Conservation (phyloP, 306 rosid genomes). For the Mimosa pudica region DNA sequence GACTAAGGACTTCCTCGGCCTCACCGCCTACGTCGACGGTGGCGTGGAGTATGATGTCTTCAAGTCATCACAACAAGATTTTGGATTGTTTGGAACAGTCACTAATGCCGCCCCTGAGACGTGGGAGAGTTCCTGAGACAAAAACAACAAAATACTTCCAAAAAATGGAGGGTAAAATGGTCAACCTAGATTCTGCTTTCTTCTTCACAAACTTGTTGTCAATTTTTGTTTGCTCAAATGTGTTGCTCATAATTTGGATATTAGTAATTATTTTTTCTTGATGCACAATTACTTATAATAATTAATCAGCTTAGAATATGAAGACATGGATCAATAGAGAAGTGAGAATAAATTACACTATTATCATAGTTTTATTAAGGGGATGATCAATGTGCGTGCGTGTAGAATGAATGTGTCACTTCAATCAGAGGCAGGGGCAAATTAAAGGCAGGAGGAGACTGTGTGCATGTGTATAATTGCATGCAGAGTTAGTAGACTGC, state of each 20-base stretch:
- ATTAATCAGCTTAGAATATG: neutral
- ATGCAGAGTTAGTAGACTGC: slow-evolving; percentile 28
- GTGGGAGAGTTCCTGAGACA: slow-evolving; percentile 57
- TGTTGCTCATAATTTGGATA: neutral
- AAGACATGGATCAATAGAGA: neutral
- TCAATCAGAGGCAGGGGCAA: slow-evolving; percentile 20
- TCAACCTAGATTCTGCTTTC: neutral
- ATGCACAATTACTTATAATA: slow-evolving; percentile 8
- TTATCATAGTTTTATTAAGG: neutral
- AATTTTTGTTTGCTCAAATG: neutral
- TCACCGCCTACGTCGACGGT: slow-evolving; percentile 43
- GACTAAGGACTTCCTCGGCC: slow-evolving; percentile 91
- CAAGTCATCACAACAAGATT: slow-evolving; percentile 56
- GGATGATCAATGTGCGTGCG: neutral
- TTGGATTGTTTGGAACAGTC: slow-evolving; percentile 61
- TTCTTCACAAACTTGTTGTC: neutral
- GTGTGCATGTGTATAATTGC: slow-evolving; percentile 32
- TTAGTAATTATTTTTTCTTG: neutral
- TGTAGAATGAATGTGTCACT: slow-evolving; percentile 3
- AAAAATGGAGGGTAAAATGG: slow-evolving; percentile 29
- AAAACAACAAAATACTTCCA: neutral
- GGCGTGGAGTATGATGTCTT: slow-evolving; percentile 48
- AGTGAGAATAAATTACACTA: neutral
- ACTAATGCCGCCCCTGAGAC: slow-evolving; percentile 50
- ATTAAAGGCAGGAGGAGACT: neutral